A percentile compares a stretch with the other conserved stretches of the same genome.
These are phyloP conservation scores for Neofusicoccum kwambonambiense DNA, from an alignment of 2,329 filamentous ascomycete species.

Conservation along the genomic window DNA sequence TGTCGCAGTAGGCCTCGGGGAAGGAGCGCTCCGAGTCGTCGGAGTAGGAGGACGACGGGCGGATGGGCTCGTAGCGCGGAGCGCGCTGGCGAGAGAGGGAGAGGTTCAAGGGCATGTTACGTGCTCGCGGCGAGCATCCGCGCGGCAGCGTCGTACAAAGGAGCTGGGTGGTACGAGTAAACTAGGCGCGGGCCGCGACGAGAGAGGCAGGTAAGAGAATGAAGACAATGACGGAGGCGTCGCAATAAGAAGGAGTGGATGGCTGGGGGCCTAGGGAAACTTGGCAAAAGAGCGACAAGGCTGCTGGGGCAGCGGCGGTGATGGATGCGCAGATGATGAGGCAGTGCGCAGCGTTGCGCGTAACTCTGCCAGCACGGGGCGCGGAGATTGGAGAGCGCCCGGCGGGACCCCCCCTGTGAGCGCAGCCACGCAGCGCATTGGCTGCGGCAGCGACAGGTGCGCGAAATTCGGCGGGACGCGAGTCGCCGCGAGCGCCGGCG, in stretches of 20 bases:
- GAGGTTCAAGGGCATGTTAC: slow-evolving; percentile 16
- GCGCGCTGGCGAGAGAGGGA: slow-evolving; percentile 5
- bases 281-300: slow-evolving; percentile 11
- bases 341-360: slow-evolving; percentile 15
- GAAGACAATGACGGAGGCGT: not conserved
- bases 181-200: not conserved
- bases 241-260: slow-evolving; percentile 1
- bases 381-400: slow-evolving; percentile 12
- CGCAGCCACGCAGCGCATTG: not conserved
- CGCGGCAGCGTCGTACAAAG: not conserved
- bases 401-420: not conserved
- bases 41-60: slow-evolving; percentile 9
- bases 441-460: not conserved
- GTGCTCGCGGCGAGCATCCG: not conserved
- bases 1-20: slow-evolving; percentile 11
- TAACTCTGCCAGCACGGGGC: not conserved
- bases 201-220: not conserved
- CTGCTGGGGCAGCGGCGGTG: not conserved
- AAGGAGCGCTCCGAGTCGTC: slow-evolving; percentile 13
- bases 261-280: slow-evolving; percentile 14
- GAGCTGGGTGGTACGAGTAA: not conserved
- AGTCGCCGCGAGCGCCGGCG: not conserved
- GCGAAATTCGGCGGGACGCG: slow-evolving; percentile 8
- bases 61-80: slow-evolving; percentile 14
- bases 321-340: slow-evolving; percentile 12